Base-by-base conservation (phyloP, 176 grass and related monocot species). In the Juncus effusus region DNA sequence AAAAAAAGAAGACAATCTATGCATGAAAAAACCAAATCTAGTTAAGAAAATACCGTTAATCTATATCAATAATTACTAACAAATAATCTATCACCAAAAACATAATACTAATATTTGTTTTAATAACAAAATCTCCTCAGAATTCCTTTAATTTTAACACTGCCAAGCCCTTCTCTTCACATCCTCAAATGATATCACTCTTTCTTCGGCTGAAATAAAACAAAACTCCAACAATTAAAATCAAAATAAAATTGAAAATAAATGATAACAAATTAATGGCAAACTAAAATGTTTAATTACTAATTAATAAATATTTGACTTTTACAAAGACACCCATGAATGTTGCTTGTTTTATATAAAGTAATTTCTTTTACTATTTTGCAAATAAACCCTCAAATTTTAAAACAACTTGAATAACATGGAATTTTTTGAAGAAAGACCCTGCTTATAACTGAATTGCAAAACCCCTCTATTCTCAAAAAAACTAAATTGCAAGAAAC, bases 191-290 rank as follows among this genome's bases (percentile, higher is more conserved):
- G 81, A 68, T 5, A 80, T 79, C 59, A 93, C 86, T 28, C 19
- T 74, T 99, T 99, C 79, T 87, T 99, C 12, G 89, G 85, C 94
- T 99, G 80, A 64, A 84, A 78, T 28, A 16, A 72, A 49, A 80
- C 53, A 42, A 59, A 47, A 47, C 44, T 9, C 44, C 4, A 28
- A 28, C 4, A 47, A 47, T 47, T 47, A 47, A 47, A 47, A 47
- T 6, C 44, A 5, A 47, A 47, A 47, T 47, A 47, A 47, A 47
- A 47, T 6, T 6, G 4, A 47, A 47, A 47, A 47, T 47, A 47
- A 47, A 47, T 47, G 9, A 47, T 28, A n/a, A 28, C 19, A 28
- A 28, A 28, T 28, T 28, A 28, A 28, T 28, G 19, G 19, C 19
- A 28, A 28, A 28, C 19, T 28, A 28, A 28, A 28, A 28, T 28